Evolutionary conservation across 2,329 filamentous ascomycete species (phyloP), one percentile per base, ranked within the genome.

Genomic region (Colletotrichum coccodes): DNA sequence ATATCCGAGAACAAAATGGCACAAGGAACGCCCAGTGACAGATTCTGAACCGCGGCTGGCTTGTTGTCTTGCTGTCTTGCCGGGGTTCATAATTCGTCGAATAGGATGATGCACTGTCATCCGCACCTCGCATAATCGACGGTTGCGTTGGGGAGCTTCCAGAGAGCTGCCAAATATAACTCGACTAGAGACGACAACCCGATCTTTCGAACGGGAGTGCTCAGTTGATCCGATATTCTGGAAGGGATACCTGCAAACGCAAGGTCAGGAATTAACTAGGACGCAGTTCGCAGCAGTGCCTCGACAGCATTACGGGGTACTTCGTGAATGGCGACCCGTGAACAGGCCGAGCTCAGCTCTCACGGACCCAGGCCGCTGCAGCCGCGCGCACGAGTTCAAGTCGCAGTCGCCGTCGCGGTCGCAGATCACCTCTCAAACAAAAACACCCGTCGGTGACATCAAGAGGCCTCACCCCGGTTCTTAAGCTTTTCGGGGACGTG

Each of bases 401-500:
- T 21, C 40, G 42, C 28, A 23, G 50, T 23, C 18, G 44, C 44
- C 6, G 21, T 47, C 11, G n/a, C 21, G 11, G 50, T 23, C 14
- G 34, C 21, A 38, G 44, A 49, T 60, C 57, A n/a, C 30, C 21
- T 60, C 57, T 30, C 21, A 38, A 11, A 3, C 34, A 8, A 59
- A 18, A 18, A 36, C 18, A 50, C 14, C 32, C 16, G 23, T 47
- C 54, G 11, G 66, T 56, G 66, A 69, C 65, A 66, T 66, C 34
- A 66, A 28, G 23, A 49, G 34, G 30, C 18, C n/a, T 16, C 11
- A 28, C 40, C 49, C 53, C 61, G 32, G 42, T 49, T 65, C 61
- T 66, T 65, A 54, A 65, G 65, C 54, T 68, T 60, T 58, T 49
- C 36, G 30, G 49, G 34, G 61, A 50, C 28, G 52, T 65, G 61